phyloP scores from a whole-genome alignment of 2,329 filamentous ascomycete genomes.

The Rhexocercosporidium sp. region DNA sequence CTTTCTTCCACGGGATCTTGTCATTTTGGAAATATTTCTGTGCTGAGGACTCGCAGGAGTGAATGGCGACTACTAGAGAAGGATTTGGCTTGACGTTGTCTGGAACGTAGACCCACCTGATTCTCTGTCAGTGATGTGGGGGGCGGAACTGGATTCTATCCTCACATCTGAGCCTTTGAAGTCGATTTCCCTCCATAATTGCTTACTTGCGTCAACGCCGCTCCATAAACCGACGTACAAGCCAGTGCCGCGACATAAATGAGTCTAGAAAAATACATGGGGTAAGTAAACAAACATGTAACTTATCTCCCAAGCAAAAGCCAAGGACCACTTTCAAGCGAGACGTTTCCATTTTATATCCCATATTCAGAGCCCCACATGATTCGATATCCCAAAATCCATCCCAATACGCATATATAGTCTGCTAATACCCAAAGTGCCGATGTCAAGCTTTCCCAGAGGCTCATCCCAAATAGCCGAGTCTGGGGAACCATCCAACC shows the following conservation, averaged over 20 bases:
- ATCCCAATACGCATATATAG: not conserved
- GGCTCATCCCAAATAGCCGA: slow-evolving; percentile 19
- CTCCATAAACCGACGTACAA: slow-evolving; percentile 13
- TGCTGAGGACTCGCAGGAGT: slow-evolving; percentile 48
- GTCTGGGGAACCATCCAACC: slow-evolving; percentile 9
- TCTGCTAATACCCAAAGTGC: not conserved
- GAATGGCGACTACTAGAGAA: slow-evolving; percentile 33
- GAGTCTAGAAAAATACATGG: slow-evolving; percentile 23
- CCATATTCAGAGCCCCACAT: not conserved
- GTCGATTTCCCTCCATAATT: slow-evolving; percentile 32
- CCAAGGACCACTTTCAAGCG: slow-evolving; percentile 4
- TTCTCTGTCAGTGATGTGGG: not conserved
- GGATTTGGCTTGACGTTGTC: slow-evolving; percentile 30
- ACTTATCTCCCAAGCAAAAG: not conserved
- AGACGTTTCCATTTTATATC: slow-evolving; percentile 11
- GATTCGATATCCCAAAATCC: not conserved
- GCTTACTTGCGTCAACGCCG: slow-evolving; percentile 23
- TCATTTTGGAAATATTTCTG: slow-evolving; percentile 36
- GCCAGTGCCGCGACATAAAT: slow-evolving; percentile 6
- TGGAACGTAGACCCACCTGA: slow-evolving; percentile 33
- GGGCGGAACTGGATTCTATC: too few relatives aligned
- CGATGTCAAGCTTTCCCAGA: slow-evolving; percentile 25
- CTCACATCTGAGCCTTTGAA: slow-evolving; percentile 31
- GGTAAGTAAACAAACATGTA: not conserved
- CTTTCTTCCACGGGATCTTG: slow-evolving; percentile 51